Evolutionary conservation across 2,329 filamentous ascomycete species (phyloP).

Genomic region (Hypoxylon sp.): DNA sequence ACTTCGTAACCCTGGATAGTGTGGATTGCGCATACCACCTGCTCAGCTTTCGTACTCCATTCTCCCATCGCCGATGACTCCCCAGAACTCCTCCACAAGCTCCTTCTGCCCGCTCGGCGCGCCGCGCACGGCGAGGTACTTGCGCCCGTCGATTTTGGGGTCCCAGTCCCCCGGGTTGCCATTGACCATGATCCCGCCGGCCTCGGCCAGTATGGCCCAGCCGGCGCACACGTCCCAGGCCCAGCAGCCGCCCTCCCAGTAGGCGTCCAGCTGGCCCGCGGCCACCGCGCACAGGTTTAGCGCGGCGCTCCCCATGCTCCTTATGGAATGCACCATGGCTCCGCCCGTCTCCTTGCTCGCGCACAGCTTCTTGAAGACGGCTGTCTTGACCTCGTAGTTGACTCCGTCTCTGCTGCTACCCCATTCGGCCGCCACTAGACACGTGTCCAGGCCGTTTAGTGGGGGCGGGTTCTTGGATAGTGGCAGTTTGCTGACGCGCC

Average conservation of each 20-base stretch:
- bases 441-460: constrained; percentile 71
- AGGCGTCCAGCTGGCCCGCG: constrained; percentile 78
- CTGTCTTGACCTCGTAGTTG: constrained; percentile 79
- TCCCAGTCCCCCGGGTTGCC: constrained; percentile 82
- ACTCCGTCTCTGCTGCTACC: constrained; percentile 76
- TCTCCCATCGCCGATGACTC: constrained; percentile 67
- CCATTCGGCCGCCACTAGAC: constrained; percentile 81
- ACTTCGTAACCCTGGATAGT: constrained; percentile 27
- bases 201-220: constrained; percentile 82
- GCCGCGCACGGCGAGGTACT: constrained; percentile 74
- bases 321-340: constrained; percentile 81
- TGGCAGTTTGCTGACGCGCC: constrained; percentile 61
- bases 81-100: constrained; percentile 76
- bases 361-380: constrained; percentile 74
- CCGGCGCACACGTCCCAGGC: constrained; percentile 89
- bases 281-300: constrained; percentile 82
- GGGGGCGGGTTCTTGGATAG: constrained; percentile 66
- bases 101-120: constrained; percentile 72
- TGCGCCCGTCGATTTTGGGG: constrained; percentile 70
- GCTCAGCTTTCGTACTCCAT: constrained; percentile 63
- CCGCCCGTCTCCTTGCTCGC: constrained; percentile 74
- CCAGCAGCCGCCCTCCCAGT: constrained; percentile 89
- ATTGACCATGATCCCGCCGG: constrained; percentile 79
- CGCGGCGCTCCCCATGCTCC: constrained; percentile 80
- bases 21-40: not conserved